Conservation (phyloP, 2,329 filamentous ascomycete species). For the Aspergillus amoenus region DNA sequence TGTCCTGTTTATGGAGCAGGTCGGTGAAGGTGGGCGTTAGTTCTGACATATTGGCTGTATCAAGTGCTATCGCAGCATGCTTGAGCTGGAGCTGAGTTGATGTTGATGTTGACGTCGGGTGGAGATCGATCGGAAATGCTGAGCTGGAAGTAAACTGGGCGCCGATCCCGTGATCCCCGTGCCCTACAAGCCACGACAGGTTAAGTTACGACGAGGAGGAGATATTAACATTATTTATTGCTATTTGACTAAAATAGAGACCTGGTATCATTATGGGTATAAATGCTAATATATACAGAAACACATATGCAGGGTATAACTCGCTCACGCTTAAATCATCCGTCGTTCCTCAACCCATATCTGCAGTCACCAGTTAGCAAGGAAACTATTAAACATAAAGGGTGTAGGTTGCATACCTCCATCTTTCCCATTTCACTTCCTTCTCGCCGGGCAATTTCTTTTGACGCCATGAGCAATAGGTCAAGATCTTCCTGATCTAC, state of each 20-base stretch:
- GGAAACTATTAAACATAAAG: not conserved
- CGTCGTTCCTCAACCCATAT: conserved; percentile 43
- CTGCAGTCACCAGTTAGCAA: conserved; percentile 25
- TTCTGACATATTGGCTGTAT: conserved; percentile 39
- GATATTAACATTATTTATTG: not conserved
- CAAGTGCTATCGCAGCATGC: not conserved
- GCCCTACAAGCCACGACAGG: conserved; percentile 8
- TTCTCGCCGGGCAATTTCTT: conserved; percentile 68
- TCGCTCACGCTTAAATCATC: conserved; percentile 10
- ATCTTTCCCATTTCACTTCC: conserved; percentile 84
- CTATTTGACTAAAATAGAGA: not conserved
- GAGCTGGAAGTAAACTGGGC: conserved; percentile 9
- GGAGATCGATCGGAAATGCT: conserved; percentile 6
- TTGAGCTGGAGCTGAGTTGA: not conserved
- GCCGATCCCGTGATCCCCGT: conserved; percentile 15
- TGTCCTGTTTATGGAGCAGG: conserved; percentile 28
- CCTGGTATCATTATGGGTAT: conserved; percentile 18
- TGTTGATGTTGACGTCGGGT: conserved; percentile 6
- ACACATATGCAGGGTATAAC: conserved; percentile 11
- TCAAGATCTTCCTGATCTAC: conserved; percentile 95
- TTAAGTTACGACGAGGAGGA: not conserved
- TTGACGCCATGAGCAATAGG: conserved; percentile 73
- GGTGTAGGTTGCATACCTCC: conserved; percentile 67
- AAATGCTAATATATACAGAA: conserved; percentile 15
- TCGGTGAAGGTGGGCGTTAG: conserved; percentile 38